These are phyloP conservation scores for Pisolithus thermaeus DNA, from an alignment of 1,284 basidiomycete species.

Conservation along the genomic window DNA sequence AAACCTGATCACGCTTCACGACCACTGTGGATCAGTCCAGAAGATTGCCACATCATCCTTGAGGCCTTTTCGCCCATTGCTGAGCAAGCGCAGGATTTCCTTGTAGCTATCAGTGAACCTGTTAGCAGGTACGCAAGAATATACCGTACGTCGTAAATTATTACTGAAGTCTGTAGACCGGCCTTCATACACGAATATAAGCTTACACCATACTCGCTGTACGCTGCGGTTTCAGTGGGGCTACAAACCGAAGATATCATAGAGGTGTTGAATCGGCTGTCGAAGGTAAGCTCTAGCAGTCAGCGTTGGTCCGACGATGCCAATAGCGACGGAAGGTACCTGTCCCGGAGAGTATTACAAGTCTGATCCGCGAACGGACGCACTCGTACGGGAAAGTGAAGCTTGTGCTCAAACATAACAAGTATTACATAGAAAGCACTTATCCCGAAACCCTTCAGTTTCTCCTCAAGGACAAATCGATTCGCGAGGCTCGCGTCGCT, in stretches of 20 bases:
- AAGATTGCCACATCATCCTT: constrained; percentile 90
- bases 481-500: constrained; percentile 75
- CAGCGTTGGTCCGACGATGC: background rate
- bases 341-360: constrained; percentile 76
- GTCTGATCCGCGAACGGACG: constrained; percentile 87
- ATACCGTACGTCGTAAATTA: constrained; percentile 21
- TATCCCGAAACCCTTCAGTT: constrained; percentile 88
- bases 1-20: constrained; percentile 88
- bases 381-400: constrained; percentile 96
- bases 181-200: constrained; percentile 99
- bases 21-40: constrained; percentile 93
- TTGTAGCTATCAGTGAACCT: constrained; percentile 97
- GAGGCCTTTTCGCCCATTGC: constrained; percentile 97
- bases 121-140: constrained; percentile 81
- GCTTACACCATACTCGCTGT: constrained; percentile 95
- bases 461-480: constrained; percentile 79
- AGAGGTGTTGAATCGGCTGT: constrained; percentile 86
- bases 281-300: constrained; percentile 53
- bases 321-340: constrained; percentile 57
- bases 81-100: constrained; percentile 97
- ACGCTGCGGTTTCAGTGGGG: constrained; percentile 98
- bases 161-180: constrained; percentile 55
- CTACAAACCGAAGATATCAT: constrained; percentile 98
- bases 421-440: constrained; percentile 90
- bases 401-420: constrained; percentile 94